Evolutionary conservation across 2,329 filamentous ascomycete species (phyloP).

Genomic region (Fusarium irregulare): DNA sequence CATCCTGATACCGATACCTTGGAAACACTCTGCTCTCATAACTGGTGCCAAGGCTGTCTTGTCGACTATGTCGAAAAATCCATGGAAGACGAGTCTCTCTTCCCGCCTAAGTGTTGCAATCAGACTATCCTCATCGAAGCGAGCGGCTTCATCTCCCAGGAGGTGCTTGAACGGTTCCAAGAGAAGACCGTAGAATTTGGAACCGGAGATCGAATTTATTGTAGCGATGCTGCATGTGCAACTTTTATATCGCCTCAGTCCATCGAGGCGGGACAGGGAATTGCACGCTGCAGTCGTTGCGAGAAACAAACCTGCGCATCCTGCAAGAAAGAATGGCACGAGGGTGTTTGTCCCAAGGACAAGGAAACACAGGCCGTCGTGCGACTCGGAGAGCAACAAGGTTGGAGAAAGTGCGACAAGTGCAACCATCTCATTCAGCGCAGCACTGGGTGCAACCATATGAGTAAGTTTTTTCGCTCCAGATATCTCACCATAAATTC

Average conservation of each 20-base stretch:
- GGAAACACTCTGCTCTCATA: too few species aligned
- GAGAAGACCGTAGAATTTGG: slow-evolving; percentile 61
- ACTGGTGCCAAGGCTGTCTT: slow-evolving; percentile 63
- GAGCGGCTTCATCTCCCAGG: slow-evolving; percentile 47
- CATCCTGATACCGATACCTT: neutral
- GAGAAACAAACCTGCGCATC: slow-evolving; percentile 56
- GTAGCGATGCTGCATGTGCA: slow-evolving; percentile 56
- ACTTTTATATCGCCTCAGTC: slow-evolving; percentile 56
- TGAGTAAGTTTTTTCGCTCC: slow-evolving; percentile 55
- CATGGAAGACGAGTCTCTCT: slow-evolving; percentile 60
- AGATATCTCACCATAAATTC: accelerated
- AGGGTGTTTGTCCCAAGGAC: slow-evolving; percentile 60
- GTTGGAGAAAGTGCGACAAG: slow-evolving; percentile 61
- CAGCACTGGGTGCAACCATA: slow-evolving; percentile 63
- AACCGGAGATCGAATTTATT: slow-evolving; percentile 63
- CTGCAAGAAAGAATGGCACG: slow-evolving; percentile 62
- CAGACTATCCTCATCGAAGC: slow-evolving; percentile 53
- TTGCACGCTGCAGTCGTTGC: slow-evolving; percentile 59
- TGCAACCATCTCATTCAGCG: slow-evolving; percentile 63
- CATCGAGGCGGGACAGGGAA: slow-evolving; percentile 47
- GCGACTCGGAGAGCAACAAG: slow-evolving; percentile 51
- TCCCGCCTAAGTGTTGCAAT: slow-evolving; percentile 65
- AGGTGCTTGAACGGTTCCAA: slow-evolving; percentile 52
- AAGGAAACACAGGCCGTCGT: slow-evolving; percentile 53
- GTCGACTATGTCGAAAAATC: slow-evolving; percentile 53